Evolutionary conservation across 192 early-diverging fungal species (phyloP).

Genomic region (Backusella macrospora): DNA sequence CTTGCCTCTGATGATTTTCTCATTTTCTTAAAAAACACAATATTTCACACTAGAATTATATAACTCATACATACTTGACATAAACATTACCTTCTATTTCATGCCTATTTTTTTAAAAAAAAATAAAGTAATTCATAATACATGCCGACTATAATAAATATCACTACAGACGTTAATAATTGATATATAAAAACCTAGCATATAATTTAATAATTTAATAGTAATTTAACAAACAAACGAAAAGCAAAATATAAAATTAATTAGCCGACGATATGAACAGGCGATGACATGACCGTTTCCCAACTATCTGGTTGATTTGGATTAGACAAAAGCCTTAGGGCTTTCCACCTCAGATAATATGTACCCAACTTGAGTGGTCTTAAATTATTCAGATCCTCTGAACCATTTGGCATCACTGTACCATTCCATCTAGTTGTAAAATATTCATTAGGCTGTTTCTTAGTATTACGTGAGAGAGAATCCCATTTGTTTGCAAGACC

Average conservation of each 20-base stretch:
- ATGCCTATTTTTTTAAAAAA: too few species aligned
- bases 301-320: slow-evolving; percentile 19
- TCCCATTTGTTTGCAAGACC: slow-evolving; percentile 10
- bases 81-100: too few species aligned
- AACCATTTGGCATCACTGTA: slow-evolving; percentile 6
- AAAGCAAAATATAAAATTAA: not conserved
- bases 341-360: slow-evolving; percentile 31
- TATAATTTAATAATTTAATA: not conserved
- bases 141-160: too few species aligned
- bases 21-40: too few species aligned
- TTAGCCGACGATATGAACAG: not conserved
- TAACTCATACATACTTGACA: too few species aligned
- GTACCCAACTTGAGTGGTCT: slow-evolving; percentile 13
- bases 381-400: not conserved
- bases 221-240: not conserved
- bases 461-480: slow-evolving; percentile 27
- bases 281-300: slow-evolving; percentile 19
- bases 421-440: slow-evolving; percentile 30
- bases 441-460: not conserved
- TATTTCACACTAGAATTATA: too few species aligned
- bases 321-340: slow-evolving; percentile 35
- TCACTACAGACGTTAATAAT: too few species aligned
- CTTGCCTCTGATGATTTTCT: too few species aligned
- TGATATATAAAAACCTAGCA: not conserved
- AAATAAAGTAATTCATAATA: too few species aligned